Evolutionary conservation across 75 land plant genomes (phyloP), one percentile per base, ranked within the genome.

Genomic region (Pinus taeda): DNA sequence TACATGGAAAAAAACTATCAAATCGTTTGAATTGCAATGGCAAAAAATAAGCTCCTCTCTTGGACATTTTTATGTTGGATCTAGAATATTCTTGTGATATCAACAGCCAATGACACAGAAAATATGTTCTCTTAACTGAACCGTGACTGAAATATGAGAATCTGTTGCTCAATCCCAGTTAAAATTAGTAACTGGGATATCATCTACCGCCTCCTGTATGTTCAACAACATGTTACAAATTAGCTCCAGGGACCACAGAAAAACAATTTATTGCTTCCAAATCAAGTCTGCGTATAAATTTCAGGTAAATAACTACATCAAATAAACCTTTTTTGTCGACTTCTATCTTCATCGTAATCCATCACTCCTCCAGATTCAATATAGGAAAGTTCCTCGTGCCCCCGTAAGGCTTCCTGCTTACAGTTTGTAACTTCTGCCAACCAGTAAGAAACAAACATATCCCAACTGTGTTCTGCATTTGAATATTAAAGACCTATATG

Each of bases 341-440:
- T 79, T 33, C 98, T 86, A 60, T 94, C 99, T 81, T 91, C 99
- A 29, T 94, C 99, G 59, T 85, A 92, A 81, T 94, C 92, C 92
- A 92, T 92, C 79, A 92, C 90, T 82, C 96, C 93, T 73, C 93
- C 93, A 86, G 83, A 74, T 73, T 97, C 99, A 77, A 88, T 74
- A 81, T 82, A 93, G 77, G 76, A 58, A 77, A 92, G 74, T 82
- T 90, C 98, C 79, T 96, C 98, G 60, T 89, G 90, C 75, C 95
- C 93, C 75, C 92, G 89, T 78, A 88, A 22, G 85, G 90, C 90
- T 60, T 93, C 98, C 99, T 97, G 98, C 91, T 96, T 83, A 90
- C 86, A 87, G 78, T 81, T 66, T 79, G 85, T 69, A 82, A 84
- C 91, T 92, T 92, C 92, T 90, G 91, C 88, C 93, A 93, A 79